Percentiles rank a stretch among this genome's conserved stretches.
Conservation (phyloP, 768 basidiomycete genomes). For the Kwoniella heveanensis region DNA sequence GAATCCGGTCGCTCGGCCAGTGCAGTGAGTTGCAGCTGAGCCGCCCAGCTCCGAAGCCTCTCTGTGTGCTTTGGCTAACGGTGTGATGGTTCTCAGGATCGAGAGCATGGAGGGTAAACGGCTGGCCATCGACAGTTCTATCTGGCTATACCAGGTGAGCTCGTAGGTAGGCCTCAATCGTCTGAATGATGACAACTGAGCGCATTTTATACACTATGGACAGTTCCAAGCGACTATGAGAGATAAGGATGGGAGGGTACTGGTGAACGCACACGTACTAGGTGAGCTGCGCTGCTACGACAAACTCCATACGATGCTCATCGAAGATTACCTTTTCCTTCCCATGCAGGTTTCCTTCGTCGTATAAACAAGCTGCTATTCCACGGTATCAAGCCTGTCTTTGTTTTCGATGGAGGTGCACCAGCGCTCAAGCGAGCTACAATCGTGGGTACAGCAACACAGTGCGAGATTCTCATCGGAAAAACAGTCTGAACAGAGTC, state of each 20-base stretch:
- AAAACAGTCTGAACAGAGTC: constrained; percentile 12
- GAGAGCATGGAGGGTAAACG: constrained; percentile 94
- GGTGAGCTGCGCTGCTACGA: constrained; percentile 63
- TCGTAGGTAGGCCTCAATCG: too few relatives aligned
- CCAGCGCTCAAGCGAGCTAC: constrained; percentile 85
- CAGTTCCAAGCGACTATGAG: constrained; percentile 97
- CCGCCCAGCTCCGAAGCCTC: too few relatives aligned
- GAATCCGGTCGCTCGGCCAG: constrained; percentile 88
- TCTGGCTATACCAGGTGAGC: constrained; percentile 88
- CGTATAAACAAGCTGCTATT: constrained; percentile 92
- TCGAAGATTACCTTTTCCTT: too few relatives aligned
- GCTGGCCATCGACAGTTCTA: constrained; percentile 97
- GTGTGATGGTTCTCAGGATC: constrained; percentile 64
- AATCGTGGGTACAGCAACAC: constrained; percentile 72
- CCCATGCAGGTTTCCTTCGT: constrained; percentile 56
- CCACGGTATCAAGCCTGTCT: constrained; percentile 97
- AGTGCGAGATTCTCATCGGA: too few relatives aligned
- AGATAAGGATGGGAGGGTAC: constrained; percentile 86
- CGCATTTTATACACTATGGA: background rate
- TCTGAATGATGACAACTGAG: background rate
- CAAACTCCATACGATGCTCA: background rate
- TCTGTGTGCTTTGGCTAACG: too few relatives aligned
- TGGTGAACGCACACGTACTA: constrained; percentile 90
- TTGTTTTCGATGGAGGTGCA: constrained; percentile 97
- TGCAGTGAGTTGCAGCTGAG: constrained; percentile 67